Evolutionary conservation across 2,329 filamentous ascomycete species (phyloP).

Genomic region (Teratosphaeria pseudoeucalypti): DNA sequence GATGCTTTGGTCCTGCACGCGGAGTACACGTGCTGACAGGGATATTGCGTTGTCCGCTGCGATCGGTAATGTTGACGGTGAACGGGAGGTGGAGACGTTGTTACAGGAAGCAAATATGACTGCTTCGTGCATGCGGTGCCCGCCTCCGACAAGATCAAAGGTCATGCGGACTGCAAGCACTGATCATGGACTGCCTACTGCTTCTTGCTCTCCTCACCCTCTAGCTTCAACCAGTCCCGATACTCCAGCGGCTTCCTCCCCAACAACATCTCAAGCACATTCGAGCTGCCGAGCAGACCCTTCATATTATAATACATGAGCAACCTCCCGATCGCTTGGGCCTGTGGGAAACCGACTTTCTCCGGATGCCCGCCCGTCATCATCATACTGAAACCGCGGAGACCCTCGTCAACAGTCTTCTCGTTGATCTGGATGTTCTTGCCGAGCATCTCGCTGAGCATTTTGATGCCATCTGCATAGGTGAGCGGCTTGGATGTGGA

Average conservation of each 20-base stretch:
- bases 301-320: conserved; percentile 13
- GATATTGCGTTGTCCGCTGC: background rate
- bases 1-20: background rate
- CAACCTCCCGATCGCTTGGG: conserved; percentile 8
- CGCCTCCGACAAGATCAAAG: background rate
- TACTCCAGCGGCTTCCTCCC: conserved; percentile 8
- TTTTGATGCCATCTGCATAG: conserved; percentile 12
- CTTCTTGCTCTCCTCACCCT: conserved; percentile 2
- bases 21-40: background rate
- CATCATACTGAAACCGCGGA: conserved; percentile 7
- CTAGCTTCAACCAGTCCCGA: conserved; percentile 6
- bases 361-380: conserved; percentile 1
- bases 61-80: background rate
- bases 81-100: background rate
- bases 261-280: conserved; percentile 12
- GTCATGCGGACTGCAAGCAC: background rate
- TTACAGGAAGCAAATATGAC: background rate
- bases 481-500: conserved; percentile 9
- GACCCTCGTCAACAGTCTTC: conserved; percentile 11
- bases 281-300: conserved; percentile 13
- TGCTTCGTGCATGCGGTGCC: background rate
- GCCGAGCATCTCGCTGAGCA: conserved; percentile 15
- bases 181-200: background rate
- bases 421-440: conserved; percentile 16
- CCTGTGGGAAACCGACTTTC: conserved; percentile 3